Conservation (phyloP, 2,329 filamentous ascomycete species). For the Rhinocladiella mackenziei region DNA sequence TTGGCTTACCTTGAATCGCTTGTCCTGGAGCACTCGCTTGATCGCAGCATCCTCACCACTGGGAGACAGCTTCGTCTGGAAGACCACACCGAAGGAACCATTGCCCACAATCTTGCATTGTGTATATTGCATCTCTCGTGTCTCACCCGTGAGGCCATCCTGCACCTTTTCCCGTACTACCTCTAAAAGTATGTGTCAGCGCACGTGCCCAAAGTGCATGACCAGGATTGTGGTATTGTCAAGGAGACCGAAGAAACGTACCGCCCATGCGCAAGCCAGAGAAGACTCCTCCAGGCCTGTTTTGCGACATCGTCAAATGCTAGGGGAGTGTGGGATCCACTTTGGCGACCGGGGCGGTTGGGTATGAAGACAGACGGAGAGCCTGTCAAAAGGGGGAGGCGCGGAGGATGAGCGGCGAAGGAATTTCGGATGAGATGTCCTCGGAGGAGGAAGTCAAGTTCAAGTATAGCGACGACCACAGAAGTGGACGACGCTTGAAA, state of each 20-base stretch:
- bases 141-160: slow-evolving; percentile 94
- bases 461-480: slow-evolving; percentile 14
- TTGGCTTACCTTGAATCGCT: slow-evolving; percentile 86
- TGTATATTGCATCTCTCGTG: slow-evolving; percentile 94
- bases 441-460: slow-evolving; percentile 3
- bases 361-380: slow-evolving; percentile 8
- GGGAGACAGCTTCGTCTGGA: slow-evolving; percentile 98
- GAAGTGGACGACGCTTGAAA: slow-evolving; percentile 14
- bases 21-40: slow-evolving; percentile 97
- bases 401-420: slow-evolving; percentile 17
- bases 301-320: slow-evolving; percentile 70
- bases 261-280: slow-evolving; percentile 91
- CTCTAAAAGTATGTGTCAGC: slow-evolving; percentile 55
- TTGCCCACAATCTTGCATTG: slow-evolving; percentile 99
- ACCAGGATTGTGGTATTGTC: slow-evolving; percentile 11
- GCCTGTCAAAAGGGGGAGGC: slow-evolving; percentile 12
- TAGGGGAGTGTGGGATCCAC: slow-evolving; percentile 30
- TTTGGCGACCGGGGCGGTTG: slow-evolving; percentile 23
- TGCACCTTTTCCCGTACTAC: slow-evolving; percentile 98
- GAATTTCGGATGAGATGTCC: slow-evolving; percentile 11
- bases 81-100: slow-evolving; percentile 96
- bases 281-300: slow-evolving; percentile 79
- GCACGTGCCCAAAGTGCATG: slow-evolving; percentile 17
- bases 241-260: slow-evolving; percentile 52
- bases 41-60: slow-evolving; percentile 97